Conservation (phyloP, 2,329 filamentous ascomycete species). For the Aspergillus proliferans region DNA sequence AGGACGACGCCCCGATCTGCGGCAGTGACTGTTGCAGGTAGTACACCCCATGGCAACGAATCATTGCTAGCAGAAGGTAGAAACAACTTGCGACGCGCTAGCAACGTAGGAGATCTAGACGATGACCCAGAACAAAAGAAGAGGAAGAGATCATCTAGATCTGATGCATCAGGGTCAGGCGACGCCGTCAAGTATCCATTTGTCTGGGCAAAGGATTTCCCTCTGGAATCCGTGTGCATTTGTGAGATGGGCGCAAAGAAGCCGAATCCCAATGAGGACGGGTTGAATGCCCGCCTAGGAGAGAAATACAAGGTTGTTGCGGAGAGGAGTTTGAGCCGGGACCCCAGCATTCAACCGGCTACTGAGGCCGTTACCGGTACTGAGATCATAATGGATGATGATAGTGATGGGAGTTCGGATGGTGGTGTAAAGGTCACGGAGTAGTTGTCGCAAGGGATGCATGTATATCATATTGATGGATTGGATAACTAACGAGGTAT, state of each 20-base stretch:
- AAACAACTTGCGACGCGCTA: neutral
- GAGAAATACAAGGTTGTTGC: constrained; percentile 50
- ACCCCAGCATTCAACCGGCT: too few relatives aligned
- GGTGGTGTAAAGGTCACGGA: neutral
- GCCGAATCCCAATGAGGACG: constrained; percentile 41
- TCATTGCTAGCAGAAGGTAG: neutral
- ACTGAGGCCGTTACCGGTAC: neutral
- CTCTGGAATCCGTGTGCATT: constrained; percentile 66
- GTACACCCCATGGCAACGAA: neutral
- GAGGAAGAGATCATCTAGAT: neutral
- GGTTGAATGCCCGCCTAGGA: constrained; percentile 42
- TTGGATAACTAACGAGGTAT: neutral
- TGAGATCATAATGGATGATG: neutral
- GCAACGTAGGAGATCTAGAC: neutral
- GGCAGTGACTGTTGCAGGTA: neutral
- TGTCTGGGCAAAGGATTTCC: constrained; percentile 63
- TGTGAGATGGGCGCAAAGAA: constrained; percentile 84
- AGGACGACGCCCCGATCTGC: constrained; percentile 13
- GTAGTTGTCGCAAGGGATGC: neutral
- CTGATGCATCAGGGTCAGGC: neutral
- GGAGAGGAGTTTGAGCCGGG: constrained; percentile 24
- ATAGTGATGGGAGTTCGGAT: neutral
- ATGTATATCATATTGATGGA: neutral
- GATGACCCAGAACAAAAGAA: neutral
- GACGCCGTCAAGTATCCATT: constrained; percentile 32